Evolutionary conservation across 2,329 filamentous ascomycete species (phyloP).

Genomic region (Apiospora marii): DNA sequence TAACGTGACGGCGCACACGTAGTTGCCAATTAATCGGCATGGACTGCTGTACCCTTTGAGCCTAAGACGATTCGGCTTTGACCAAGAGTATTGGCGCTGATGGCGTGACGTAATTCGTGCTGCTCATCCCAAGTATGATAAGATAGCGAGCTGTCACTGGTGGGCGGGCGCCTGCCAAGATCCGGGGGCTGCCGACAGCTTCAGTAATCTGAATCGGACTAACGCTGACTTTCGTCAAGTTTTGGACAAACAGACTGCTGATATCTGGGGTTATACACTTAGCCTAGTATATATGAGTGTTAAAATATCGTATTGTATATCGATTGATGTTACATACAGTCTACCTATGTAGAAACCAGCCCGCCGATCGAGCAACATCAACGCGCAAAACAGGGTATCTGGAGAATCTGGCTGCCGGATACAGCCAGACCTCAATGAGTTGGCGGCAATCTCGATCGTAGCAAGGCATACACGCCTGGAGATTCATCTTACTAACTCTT

Average conservation of each 20-base stretch:
- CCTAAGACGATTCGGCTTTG: not conserved
- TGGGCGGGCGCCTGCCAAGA: not conserved
- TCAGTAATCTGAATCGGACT: not conserved
- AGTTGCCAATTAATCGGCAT: not conserved
- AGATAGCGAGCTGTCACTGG: slow-evolving; percentile 12
- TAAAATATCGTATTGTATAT: no score
- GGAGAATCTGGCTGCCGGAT: not conserved
- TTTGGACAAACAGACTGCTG: not conserved
- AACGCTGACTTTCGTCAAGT: not conserved
- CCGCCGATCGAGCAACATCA: not conserved
- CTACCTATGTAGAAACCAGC: not conserved
- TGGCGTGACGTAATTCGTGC: slow-evolving; percentile 4
- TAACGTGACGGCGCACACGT: not conserved
- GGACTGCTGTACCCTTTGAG: not conserved
- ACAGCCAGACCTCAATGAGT: not conserved
- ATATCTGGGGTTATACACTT: not conserved
- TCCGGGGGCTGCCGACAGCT: not conserved
- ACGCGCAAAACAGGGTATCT: not conserved
- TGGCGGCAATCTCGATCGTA: not conserved
- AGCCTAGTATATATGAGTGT: not conserved
- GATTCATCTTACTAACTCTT: not conserved
- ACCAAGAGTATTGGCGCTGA: not conserved
- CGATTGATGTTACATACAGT: not conserved
- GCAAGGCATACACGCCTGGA: not conserved
- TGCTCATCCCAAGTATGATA: slow-evolving; percentile 8